These are phyloP conservation scores for Datisca glomerata DNA, from an alignment of 306 rosid species.

Conservation along the genomic window DNA sequence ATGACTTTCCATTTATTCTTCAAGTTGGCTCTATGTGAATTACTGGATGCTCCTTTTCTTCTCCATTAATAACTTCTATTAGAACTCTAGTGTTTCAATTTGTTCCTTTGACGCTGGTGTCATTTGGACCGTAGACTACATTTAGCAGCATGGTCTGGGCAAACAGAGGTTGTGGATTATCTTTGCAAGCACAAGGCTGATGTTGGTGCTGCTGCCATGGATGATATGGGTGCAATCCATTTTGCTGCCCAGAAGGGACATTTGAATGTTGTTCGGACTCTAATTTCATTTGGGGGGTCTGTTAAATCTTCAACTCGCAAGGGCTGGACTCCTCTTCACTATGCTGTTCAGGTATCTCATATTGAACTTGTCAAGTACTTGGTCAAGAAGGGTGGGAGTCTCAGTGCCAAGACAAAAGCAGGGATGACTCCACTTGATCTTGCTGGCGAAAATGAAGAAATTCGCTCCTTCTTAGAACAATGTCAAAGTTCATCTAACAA, in stretches of 20 bases:
- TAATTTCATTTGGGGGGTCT: constrained; percentile 55
- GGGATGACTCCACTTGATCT: constrained; percentile 74
- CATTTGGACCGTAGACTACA: constrained; percentile 49
- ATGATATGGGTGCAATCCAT: constrained; percentile 92
- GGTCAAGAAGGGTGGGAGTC: constrained; percentile 67
- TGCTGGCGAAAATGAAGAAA: constrained; percentile 56
- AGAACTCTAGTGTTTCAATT: no score
- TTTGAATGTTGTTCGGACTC: constrained; percentile 45
- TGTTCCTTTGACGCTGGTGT: constrained; percentile 48
- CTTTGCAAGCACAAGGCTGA: constrained; percentile 87
- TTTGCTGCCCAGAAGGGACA: constrained; percentile 94
- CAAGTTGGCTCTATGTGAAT: no score
- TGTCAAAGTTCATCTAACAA: constrained; percentile 26
- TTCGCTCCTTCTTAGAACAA: constrained; percentile 49
- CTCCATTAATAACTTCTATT: no score
- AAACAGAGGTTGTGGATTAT: constrained; percentile 47
- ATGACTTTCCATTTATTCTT: no score
- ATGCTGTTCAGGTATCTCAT: constrained; percentile 76
- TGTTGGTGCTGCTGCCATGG: constrained; percentile 91
- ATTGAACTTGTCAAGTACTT: constrained; percentile 76
- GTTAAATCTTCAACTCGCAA: constrained; percentile 63
- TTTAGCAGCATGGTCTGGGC: constrained; percentile 93
- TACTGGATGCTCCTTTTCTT: no score
- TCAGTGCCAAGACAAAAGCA: constrained; percentile 49
- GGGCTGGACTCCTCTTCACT: constrained; percentile 73